Percentiles rank a stretch among this genome's conserved stretches.
phyloP scores from a whole-genome alignment of 257 asterid species.

The Gynochthodes officinalis region DNA sequence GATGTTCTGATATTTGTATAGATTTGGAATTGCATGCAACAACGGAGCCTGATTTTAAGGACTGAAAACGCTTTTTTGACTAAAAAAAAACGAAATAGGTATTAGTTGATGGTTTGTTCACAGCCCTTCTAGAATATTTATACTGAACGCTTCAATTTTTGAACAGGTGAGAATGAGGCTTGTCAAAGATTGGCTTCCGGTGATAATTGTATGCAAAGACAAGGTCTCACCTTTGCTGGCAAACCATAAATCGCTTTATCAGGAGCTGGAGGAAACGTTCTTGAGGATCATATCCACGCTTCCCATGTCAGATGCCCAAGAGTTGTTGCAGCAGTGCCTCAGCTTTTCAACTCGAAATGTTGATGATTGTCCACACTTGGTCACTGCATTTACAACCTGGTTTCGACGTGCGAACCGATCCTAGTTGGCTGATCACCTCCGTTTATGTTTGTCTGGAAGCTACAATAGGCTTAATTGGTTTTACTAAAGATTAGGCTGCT shows the following conservation, averaged over 20 bases:
- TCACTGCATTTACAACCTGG: conserved; percentile 88
- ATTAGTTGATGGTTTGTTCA: too few relatives aligned
- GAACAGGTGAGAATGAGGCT: conserved; percentile 80
- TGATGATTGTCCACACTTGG: conserved; percentile 88
- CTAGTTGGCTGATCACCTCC: conserved; percentile 21
- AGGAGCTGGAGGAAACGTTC: conserved; percentile 79
- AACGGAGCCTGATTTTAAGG: background rate
- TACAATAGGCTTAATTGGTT: background rate
- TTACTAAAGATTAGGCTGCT: background rate
- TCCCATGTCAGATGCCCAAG: conserved; percentile 68
- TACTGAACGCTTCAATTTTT: background rate
- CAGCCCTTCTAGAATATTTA: too few relatives aligned
- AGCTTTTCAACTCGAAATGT: conserved; percentile 82
- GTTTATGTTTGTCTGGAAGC: background rate
- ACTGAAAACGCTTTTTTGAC: background rate
- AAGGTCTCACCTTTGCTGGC: conserved; percentile 47
- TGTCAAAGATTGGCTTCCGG: conserved; percentile 91
- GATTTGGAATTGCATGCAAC: too few relatives aligned
- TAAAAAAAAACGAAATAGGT: too few relatives aligned
- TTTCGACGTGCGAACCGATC: conserved; percentile 78
- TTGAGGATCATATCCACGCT: conserved; percentile 85
- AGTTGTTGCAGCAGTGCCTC: conserved; percentile 78
- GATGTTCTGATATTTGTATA: background rate
- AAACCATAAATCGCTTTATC: conserved; percentile 46
- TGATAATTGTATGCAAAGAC: conserved; percentile 74